Base-by-base conservation (phyloP, 805 yeast genomes). In the Kuraishia capsulata region DNA sequence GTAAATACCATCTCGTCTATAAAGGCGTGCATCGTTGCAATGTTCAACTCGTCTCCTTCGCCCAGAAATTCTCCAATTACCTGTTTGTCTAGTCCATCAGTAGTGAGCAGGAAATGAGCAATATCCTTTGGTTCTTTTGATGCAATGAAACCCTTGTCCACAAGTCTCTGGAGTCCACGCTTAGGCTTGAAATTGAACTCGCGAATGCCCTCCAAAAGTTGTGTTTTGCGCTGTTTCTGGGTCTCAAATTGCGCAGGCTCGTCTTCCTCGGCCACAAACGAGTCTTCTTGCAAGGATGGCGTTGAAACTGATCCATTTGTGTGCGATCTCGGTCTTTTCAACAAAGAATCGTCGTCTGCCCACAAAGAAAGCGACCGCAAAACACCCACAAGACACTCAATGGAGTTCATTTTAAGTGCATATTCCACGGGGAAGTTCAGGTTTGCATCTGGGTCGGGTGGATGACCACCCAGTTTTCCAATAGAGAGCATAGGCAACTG, bases 21-120 rank as follows among this genome's bases (percentile, higher is more conserved):
- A 64, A 92, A 92, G 4, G 87, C 82, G 58, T 89, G 96, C 97
- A 90, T 88, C 29, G 81, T 76, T 3, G 81, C 78, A 43, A 86
- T 75, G 54, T 86, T 81, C 35, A 70, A 69, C 10, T 81, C 84
- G 45, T 80, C 80, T 26, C 90, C 95, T 50, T 85, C 96, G 39
- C 98, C 98, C 42, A 92, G 64, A 54, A 69, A 92, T 51, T 90
- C 97, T 38, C 99, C 99, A 41, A 94, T 69, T 5, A 75, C 75
- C 0, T 89, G 71, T 54, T 89, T 82, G 53, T 88, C 95, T 38
- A 92, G 64, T 0, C 90, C 84, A 3, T 81, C 81, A 1, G 76
- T 71, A 18, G 61, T 63, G 34, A 86, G 59, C 38, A 92, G 61
- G 58, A 92, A 87, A 41, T 61, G 54, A 0, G 97, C 97, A 45